phyloP scores from a whole-genome alignment of 768 basidiomycete genomes.

The Mycena epipterygia region DNA sequence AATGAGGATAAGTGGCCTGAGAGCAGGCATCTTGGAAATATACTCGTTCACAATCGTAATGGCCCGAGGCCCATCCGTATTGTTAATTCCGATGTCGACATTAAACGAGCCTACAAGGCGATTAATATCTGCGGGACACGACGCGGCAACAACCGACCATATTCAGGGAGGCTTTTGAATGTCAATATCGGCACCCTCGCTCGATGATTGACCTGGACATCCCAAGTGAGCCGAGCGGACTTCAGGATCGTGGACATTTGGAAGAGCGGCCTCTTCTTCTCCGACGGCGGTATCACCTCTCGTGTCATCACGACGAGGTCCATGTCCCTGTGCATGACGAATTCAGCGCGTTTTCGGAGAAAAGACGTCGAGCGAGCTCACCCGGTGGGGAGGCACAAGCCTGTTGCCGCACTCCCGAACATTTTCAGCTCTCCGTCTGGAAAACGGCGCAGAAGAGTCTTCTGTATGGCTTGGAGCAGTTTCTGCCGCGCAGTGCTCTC shows the following conservation, averaged over 20 bases:
- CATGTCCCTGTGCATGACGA: constrained; percentile 77
- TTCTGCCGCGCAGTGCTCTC: constrained; percentile 63
- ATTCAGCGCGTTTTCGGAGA: too few relatives aligned
- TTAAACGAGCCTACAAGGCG: constrained; percentile 61
- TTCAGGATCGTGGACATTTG: constrained; percentile 63
- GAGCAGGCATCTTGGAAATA: constrained; percentile 67
- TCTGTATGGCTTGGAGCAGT: constrained; percentile 62
- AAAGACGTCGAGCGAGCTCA: neutral
- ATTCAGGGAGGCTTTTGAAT: constrained; percentile 60
- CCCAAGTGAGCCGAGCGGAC: constrained; percentile 56
- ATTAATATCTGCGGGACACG: neutral
- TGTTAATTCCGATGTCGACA: constrained; percentile 79
- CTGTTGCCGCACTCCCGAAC: constrained; percentile 75
- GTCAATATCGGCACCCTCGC: constrained; percentile 74
- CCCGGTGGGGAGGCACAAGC: constrained; percentile 61
- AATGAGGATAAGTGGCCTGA: constrained; percentile 70
- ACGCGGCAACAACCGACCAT: constrained; percentile 45
- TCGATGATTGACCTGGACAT: constrained; percentile 45
- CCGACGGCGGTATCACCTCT: constrained; percentile 44
- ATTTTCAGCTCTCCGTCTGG: constrained; percentile 60
- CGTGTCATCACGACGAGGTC: constrained; percentile 65
- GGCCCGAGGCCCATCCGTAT: constrained; percentile 67
- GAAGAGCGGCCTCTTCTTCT: constrained; percentile 58
- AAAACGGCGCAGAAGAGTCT: constrained; percentile 60
- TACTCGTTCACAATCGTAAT: constrained; percentile 66